Base-by-base conservation (phyloP, 768 basidiomycete species). In the Boletus coccyginus region DNA sequence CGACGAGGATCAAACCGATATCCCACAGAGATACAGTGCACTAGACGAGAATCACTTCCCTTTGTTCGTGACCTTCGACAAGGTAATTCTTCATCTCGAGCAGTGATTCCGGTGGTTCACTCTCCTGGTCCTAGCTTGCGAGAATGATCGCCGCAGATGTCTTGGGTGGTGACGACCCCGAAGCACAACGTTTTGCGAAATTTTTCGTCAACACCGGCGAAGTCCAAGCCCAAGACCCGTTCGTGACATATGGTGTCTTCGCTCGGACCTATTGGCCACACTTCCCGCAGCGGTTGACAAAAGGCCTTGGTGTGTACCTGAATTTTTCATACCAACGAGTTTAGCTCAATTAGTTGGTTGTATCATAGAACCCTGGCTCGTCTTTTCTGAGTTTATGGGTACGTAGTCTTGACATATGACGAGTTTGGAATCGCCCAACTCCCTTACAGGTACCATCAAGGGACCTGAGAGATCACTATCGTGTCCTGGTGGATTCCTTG, bases 321-420 rank as follows among this genome's bases (percentile, higher is more conserved):
- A 6, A 27, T 27, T 27, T 27, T 27, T 27, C 27, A 27, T 27
- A 27, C 27, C 27, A 27, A 27, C 27, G 27, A 6, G 27, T 27
- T 27, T 6, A 27, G 5, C 27, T 5, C 6, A 27, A 27, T 27
- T 27, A 27, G 27, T 27, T 27, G 27, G 3, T 27, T 6, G 4
- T 27, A 27, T 27, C 27, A 27, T 27, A 27, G 27, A 27, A 27
- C 27, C 27, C 6, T 27, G 27, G 27, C 27, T 27, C 6, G 27
- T 27, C 0, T 90, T 81, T 62, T 81, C 79, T 38, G 86, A 90
- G 62, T 69, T 90, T 27, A 77, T 89, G 55, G 87, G 87, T 82
- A 51, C n/a, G 73, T 62, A 10, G 11, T 36, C 35, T 35, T 31
- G 14, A 12, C 40, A 2, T 29, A n/a, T 17, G 10, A 16, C 31